Percentiles rank a stretch among this genome's conserved stretches.
These are phyloP conservation scores for Metarhizium guizhouense DNA, from an alignment of 2,329 filamentous ascomycete species.

Conservation along the genomic window DNA sequence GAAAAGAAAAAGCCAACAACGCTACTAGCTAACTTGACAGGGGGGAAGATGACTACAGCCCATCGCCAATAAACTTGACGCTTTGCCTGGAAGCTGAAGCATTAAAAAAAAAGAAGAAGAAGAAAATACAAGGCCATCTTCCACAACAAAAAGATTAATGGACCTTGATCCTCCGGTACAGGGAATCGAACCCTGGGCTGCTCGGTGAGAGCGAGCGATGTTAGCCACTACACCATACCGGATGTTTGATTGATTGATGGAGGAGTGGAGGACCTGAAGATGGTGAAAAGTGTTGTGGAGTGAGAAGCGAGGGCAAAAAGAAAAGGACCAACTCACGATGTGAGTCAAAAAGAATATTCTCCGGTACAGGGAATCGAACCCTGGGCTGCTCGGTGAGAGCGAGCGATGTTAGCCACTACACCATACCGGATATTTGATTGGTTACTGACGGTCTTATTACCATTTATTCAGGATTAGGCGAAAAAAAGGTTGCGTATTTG, in stretches of 20 bases:
- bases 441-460: rapidly evolving
- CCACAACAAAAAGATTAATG: too few species aligned
- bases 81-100: too few species aligned
- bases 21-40: too few species aligned
- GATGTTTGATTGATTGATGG: conserved; percentile 6
- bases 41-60: too few species aligned
- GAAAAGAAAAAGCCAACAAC: too few species aligned
- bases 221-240: conserved; percentile 28
- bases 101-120: too few species aligned
- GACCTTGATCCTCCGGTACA: conserved; percentile 12
- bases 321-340: neutral
- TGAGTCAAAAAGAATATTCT: conserved; percentile 2
- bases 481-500: too few species aligned
- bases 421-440: conserved; percentile 19
- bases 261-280: too few species aligned
- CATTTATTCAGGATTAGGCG: neutral
- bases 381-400: conserved; percentile 20
- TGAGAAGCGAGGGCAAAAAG: neutral
- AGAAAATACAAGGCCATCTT: too few species aligned
- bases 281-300: too few species aligned
- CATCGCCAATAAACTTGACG: too few species aligned
- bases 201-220: conserved; percentile 24
- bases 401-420: conserved; percentile 29
- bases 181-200: conserved; percentile 21
- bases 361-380: conserved; percentile 21